Evolutionary conservation across 768 basidiomycete species (phyloP), one percentile per base, ranked within the genome.

Genomic region (Termitomyces eurrhizus): DNA sequence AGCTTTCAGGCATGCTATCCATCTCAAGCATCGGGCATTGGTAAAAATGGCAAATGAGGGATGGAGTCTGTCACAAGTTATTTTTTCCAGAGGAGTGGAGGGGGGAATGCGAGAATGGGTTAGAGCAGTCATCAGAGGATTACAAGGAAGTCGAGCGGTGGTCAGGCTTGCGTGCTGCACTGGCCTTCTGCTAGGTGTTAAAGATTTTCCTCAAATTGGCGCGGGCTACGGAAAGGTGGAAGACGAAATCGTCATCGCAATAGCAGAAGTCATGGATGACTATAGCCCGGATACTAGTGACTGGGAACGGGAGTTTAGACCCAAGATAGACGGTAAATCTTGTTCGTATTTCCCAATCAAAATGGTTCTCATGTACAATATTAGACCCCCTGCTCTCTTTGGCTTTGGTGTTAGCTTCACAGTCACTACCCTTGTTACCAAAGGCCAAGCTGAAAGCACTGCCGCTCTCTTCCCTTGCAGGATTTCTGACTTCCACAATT

Each of bases 221-320:
- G 56, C 70, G 29, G 66, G 68, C 14, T 67, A 68, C n/a, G 70
- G 72, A 9, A 77, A 67, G 46, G 79, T 87, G 11, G 87, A 92
- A 69, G 82, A 88, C 57, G 87, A 90, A 66, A 69, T 84, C 29
- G 75, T 92, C 35, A 75, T 93, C 32, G 83, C 88, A 3, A 75
- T 91, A 32, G 90, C 91, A 8, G 90, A 92, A 68, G 81, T 88
- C 26, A 82, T 92, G 69, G 90, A 92, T 64, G 72, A 80, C 12
- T 85, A 87, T 45, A 63, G 57, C 8, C 76, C 76, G 16, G 67
- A 72, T 24, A 59, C 65, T 4, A 64, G 68, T 39, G 75, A 76
- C 57, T 91, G 90, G 90, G 84, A 87, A 67, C 80, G 77, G 55
- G 89, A 92, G 65, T 91, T 90, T 67, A 78, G 79, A 59, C 80